Percentiles rank a stretch among this genome's conserved stretches.
phyloP scores from a whole-genome alignment of 495 filamentous ascomycete genomes.

The Daldinia grandis region DNA sequence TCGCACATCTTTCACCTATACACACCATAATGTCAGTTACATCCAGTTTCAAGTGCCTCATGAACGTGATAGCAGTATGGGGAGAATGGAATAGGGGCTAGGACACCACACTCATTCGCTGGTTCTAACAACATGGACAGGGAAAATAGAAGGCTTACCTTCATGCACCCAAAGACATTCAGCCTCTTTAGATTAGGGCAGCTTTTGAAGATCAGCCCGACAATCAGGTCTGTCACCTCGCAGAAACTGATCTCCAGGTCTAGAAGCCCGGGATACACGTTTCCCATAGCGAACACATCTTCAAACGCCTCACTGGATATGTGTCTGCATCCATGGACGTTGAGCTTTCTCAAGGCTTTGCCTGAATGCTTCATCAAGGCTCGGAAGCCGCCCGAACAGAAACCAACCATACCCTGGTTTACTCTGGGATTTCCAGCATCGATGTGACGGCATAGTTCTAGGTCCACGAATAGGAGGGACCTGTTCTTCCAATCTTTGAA shows the following conservation, averaged over 20 bases:
- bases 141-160: conserved; percentile 42
- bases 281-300: conserved; percentile 68
- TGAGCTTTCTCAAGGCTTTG: conserved; percentile 64
- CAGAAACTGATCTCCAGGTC: conserved; percentile 83
- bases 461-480: conserved; percentile 70
- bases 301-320: conserved; percentile 73
- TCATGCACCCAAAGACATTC: conserved; percentile 86
- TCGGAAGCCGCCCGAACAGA: conserved; percentile 75
- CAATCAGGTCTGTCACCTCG: conserved; percentile 77
- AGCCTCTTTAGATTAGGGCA: conserved; percentile 77
- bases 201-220: conserved; percentile 74
- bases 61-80: background rate
- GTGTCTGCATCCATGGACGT: conserved; percentile 81
- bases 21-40: conserved; percentile 25
- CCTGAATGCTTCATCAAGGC: conserved; percentile 89
- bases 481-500: conserved; percentile 80
- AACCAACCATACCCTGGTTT: conserved; percentile 72
- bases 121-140: background rate
- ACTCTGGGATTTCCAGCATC: conserved; percentile 63
- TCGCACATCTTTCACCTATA: conserved; percentile 66
- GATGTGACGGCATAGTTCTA: conserved; percentile 76
- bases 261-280: conserved; percentile 68
- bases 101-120: background rate
- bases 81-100: background rate
- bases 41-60: background rate